Evolutionary conservation across 805 yeast genomes (phyloP).

Genomic region (Hanseniaspora mollemarum): DNA sequence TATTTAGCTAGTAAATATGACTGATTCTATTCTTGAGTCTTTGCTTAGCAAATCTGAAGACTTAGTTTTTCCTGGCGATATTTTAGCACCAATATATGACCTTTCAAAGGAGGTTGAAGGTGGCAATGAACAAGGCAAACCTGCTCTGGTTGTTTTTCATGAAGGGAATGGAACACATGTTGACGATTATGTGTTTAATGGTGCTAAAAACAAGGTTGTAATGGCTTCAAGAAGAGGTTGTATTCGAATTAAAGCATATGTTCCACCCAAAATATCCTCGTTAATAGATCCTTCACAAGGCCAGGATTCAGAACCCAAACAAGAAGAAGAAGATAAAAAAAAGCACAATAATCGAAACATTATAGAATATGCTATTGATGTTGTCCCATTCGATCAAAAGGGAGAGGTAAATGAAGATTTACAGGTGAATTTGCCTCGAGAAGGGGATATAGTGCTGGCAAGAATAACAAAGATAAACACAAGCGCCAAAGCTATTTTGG

Average conservation of each 20-base stretch:
- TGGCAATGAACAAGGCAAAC: conserved; percentile 24
- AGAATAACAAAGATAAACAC: conserved; percentile 52
- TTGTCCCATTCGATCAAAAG: conserved; percentile 21
- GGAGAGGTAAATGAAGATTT: conserved; percentile 23
- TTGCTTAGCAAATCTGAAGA: neutral
- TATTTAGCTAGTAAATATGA: conserved; percentile 2
- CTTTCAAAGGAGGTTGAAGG: conserved; percentile 9
- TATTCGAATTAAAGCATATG: conserved; percentile 30
- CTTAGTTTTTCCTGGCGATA: conserved; percentile 68
- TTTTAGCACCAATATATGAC: conserved; percentile 48
- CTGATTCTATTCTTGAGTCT: neutral
- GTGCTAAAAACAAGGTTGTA: conserved; percentile 33
- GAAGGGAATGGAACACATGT: conserved; percentile 59
- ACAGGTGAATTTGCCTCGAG: conserved; percentile 57
- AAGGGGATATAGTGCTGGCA: conserved; percentile 72
- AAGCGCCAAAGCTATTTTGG: conserved; percentile 62
- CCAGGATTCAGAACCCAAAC: conserved; percentile 14
- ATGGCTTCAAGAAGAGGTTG: conserved; percentile 55
- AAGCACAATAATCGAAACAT: conserved; percentile 18
- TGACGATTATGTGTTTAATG: conserved; percentile 34
- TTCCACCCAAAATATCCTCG: conserved; percentile 18
- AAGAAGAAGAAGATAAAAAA: neutral
- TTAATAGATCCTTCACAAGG: conserved; percentile 14
- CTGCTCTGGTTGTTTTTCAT: conserved; percentile 34
- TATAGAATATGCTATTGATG: conserved; percentile 25